A percentile compares a stretch with the other conserved stretches of the same genome.
phyloP scores from a whole-genome alignment of 2,329 filamentous ascomycete species.

The Aureobasidium pullulans region DNA sequence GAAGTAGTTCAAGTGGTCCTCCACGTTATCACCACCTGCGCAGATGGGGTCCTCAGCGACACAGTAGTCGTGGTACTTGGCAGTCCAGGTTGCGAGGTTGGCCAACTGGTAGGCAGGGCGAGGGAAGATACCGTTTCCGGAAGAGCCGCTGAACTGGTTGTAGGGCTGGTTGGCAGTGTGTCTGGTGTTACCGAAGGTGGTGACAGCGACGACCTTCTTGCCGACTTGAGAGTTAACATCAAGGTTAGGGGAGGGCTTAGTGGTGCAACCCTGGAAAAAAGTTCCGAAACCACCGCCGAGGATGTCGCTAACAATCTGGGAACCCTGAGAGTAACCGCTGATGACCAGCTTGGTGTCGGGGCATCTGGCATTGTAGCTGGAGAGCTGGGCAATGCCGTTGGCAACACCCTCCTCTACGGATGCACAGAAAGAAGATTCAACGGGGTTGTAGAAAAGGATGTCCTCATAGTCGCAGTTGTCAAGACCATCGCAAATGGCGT shows the following conservation, averaged over 20 bases:
- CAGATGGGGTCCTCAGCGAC: slow-evolving; percentile 34
- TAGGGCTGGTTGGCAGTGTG: slow-evolving; percentile 18
- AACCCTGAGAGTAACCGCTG: slow-evolving; percentile 38
- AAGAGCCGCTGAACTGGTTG: slow-evolving; percentile 18
- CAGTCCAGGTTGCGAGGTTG: slow-evolving; percentile 21
- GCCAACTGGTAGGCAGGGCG: slow-evolving; percentile 14
- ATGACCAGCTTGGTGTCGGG: slow-evolving; percentile 36
- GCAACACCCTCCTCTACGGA: slow-evolving; percentile 16
- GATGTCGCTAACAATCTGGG: slow-evolving; percentile 19
- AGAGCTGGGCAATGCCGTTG: slow-evolving; percentile 20
- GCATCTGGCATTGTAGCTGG: slow-evolving; percentile 32
- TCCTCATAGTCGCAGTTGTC: slow-evolving; percentile 27
- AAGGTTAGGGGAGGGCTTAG: slow-evolving; percentile 19
- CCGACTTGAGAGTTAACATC: slow-evolving; percentile 14
- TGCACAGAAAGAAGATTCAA: slow-evolving; percentile 17
- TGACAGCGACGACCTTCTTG: slow-evolving; percentile 17
- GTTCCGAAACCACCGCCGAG: slow-evolving; percentile 24
- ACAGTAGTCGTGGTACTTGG: slow-evolving; percentile 32
- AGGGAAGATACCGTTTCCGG: slow-evolving; percentile 17
- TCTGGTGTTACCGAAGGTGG: slow-evolving; percentile 18
- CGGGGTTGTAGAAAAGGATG: slow-evolving; percentile 20
- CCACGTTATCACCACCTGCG: slow-evolving; percentile 28
- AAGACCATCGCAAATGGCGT: slow-evolving; percentile 26
- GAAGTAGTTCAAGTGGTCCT: slow-evolving; percentile 34
- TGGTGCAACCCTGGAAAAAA: slow-evolving; percentile 30